These are phyloP conservation scores for Lactifluus volemus DNA, from an alignment of 768 basidiomycete species.

Conservation along the genomic window DNA sequence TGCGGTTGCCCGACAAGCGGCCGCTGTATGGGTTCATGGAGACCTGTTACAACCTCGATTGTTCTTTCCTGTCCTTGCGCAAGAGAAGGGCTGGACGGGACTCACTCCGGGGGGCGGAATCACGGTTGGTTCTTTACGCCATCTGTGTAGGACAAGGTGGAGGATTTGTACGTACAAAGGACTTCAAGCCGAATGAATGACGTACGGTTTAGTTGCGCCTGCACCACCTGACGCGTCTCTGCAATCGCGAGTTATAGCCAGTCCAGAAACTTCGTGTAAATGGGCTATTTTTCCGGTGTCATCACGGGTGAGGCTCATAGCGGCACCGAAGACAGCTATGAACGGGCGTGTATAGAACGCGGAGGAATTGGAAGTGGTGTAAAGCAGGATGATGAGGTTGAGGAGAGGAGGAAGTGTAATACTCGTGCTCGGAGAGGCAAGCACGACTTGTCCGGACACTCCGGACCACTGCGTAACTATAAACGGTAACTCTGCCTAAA, in stretches of 20 bases:
- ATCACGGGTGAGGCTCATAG: conserved; percentile 6
- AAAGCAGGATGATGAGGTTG: neutral
- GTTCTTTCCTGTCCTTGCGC: neutral
- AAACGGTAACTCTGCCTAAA: neutral
- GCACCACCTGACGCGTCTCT: conserved; percentile 9
- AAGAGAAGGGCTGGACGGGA: neutral
- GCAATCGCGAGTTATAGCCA: neutral
- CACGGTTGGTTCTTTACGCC: neutral
- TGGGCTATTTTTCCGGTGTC: neutral
- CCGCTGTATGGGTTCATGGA: neutral
- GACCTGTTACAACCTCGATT: neutral
- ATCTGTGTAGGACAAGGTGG: neutral
- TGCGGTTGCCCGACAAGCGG: neutral
- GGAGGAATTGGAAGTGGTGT: neutral
- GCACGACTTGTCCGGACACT: neutral
- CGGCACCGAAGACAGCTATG: neutral
- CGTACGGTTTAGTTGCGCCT: neutral
- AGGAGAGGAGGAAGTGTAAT: neutral
- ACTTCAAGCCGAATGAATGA: neutral
- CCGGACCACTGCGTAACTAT: neutral
- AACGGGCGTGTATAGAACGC: neutral
- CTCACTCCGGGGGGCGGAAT: conserved; percentile 6
- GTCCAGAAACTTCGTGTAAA: neutral
- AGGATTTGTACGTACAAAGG: neutral
- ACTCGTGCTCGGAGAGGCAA: neutral